Percentiles rank a stretch among this genome's conserved stretches.
Conservation (phyloP, 148 eudicot genomes). For the Fallopia convolvulus region DNA sequence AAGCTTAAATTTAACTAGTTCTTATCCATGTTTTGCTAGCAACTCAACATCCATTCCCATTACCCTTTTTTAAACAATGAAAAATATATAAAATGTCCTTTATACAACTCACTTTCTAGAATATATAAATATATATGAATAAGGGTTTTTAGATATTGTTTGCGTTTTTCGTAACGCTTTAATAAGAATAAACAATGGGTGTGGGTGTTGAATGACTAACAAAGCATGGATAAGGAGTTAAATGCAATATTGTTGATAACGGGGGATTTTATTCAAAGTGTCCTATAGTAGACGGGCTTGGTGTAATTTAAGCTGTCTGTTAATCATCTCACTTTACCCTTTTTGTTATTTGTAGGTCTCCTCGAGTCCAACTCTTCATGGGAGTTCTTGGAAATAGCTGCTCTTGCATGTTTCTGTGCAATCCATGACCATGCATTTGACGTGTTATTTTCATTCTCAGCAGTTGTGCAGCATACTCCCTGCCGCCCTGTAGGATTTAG, state of each 20-base stretch:
- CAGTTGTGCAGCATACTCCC: conserved; percentile 90
- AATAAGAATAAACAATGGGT: background rate
- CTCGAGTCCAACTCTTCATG: conserved; percentile 56
- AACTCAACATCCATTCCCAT: background rate
- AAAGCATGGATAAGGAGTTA: background rate
- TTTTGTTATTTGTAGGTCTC: conserved; percentile 46
- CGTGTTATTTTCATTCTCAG: conserved; percentile 86
- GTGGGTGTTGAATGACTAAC: background rate
- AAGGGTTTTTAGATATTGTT: background rate
- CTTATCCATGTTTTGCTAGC: background rate
- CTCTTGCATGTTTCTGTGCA: conserved; percentile 93
- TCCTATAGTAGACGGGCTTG: background rate
- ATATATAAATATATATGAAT: background rate
- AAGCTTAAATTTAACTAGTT: background rate
- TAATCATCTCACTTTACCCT: background rate
- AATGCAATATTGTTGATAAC: background rate
- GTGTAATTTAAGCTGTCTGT: background rate
- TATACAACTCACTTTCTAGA: background rate
- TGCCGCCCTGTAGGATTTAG: conserved; percentile 90
- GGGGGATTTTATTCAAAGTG: background rate
- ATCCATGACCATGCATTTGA: conserved; percentile 89
- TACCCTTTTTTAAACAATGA: background rate
- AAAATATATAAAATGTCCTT: background rate
- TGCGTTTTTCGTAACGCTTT: background rate
- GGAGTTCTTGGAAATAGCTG: conserved; percentile 84